Percentiles rank a stretch among this genome's conserved stretches.
phyloP scores from a whole-genome alignment of 2,329 filamentous ascomycete species.

The Magnaporthiopsis incrustans region DNA sequence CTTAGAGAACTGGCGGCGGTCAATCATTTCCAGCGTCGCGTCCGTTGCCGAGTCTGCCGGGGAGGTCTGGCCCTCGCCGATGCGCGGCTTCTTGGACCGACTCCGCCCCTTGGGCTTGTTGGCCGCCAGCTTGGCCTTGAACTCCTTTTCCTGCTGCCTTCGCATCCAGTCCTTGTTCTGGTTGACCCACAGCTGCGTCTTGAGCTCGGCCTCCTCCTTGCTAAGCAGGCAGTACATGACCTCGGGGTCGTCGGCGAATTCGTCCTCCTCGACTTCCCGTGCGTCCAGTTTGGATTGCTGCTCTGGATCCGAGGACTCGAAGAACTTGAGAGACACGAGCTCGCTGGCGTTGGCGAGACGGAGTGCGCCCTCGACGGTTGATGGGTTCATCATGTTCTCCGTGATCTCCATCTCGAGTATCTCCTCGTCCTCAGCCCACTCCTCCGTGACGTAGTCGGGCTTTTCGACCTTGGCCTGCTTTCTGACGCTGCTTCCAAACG shows the following conservation, averaged over 20 bases:
- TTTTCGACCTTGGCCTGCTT: slow-evolving; percentile 18
- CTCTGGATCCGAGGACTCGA: slow-evolving; percentile 31
- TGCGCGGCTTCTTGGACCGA: slow-evolving; percentile 45
- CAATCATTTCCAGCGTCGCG: slow-evolving; percentile 61
- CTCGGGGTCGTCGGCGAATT: slow-evolving; percentile 86
- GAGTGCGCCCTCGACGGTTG: slow-evolving; percentile 46
- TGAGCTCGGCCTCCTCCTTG: slow-evolving; percentile 67
- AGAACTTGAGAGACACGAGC: slow-evolving; percentile 28
- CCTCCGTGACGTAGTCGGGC: slow-evolving; percentile 50
- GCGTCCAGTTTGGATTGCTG: slow-evolving; percentile 36
- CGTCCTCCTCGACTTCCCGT: slow-evolving; percentile 63
- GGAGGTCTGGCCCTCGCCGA: slow-evolving; percentile 58
- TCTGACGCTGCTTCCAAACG: slow-evolving; percentile 13
- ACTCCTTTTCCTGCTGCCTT: slow-evolving; percentile 73
- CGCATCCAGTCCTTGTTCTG: slow-evolving; percentile 92
- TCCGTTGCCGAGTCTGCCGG: slow-evolving; percentile 62
- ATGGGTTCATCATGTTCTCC: slow-evolving; percentile 55
- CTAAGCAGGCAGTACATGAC: slow-evolving; percentile 71
- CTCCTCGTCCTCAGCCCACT: slow-evolving; percentile 56
- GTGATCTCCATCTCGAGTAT: slow-evolving; percentile 63
- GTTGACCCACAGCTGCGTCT: slow-evolving; percentile 90
- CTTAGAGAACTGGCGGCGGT: slow-evolving; percentile 61
- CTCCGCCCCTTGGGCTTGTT: slow-evolving; percentile 24
- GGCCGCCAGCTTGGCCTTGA: slow-evolving; percentile 56
- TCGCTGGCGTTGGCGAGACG: slow-evolving; percentile 51